Percentiles rank a stretch among this genome's conserved stretches.
phyloP scores from a whole-genome alignment of 2,329 filamentous ascomycete species.

The Fusarium ambrosium region DNA sequence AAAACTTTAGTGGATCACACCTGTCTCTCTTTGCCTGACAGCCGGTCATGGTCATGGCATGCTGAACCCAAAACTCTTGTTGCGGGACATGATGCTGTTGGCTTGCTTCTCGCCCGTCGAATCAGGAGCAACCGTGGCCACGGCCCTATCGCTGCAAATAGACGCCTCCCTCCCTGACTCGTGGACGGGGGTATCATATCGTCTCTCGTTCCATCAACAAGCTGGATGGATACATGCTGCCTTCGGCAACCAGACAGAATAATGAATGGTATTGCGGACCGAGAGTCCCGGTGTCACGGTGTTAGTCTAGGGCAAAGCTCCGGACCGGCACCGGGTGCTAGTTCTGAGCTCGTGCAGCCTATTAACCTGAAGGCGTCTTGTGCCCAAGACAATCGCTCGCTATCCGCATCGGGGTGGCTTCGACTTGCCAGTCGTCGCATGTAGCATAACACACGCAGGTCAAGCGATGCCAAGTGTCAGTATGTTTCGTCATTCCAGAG shows the following conservation, averaged over 20 bases:
- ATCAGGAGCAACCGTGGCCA: conserved; percentile 4
- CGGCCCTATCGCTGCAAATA: conserved; percentile 23
- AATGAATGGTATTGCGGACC: conserved; percentile 1
- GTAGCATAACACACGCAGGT: neutral
- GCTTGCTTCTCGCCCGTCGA: conserved; percentile 7
- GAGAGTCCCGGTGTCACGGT: conserved; percentile 7
- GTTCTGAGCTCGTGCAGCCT: neutral
- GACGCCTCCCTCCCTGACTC: conserved; percentile 14
- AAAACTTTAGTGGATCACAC: conserved; percentile 42
- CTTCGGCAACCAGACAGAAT: conserved; percentile 10
- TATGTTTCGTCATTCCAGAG: conserved; percentile 17
- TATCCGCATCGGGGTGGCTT: conserved; percentile 16
- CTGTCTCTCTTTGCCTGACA: conserved; percentile 20
- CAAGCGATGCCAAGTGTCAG: conserved; percentile 2
- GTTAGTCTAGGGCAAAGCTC: conserved; percentile 19
- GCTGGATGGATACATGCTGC: conserved; percentile 11
- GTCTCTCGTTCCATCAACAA: conserved; percentile 7
- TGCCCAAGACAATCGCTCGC: conserved; percentile 9
- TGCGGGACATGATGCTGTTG: conserved; percentile 20
- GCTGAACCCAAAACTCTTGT: conserved; percentile 27
- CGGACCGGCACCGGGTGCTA: conserved; percentile 9
- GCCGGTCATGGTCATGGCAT: conserved; percentile 7
- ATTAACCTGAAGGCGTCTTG: conserved; percentile 4
- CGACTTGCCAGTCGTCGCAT: conserved; percentile 18
- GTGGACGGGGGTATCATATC: conserved; percentile 16